Base-by-base conservation (phyloP, 495 filamentous ascomycete species). In the Aspergillus hancockii region DNA sequence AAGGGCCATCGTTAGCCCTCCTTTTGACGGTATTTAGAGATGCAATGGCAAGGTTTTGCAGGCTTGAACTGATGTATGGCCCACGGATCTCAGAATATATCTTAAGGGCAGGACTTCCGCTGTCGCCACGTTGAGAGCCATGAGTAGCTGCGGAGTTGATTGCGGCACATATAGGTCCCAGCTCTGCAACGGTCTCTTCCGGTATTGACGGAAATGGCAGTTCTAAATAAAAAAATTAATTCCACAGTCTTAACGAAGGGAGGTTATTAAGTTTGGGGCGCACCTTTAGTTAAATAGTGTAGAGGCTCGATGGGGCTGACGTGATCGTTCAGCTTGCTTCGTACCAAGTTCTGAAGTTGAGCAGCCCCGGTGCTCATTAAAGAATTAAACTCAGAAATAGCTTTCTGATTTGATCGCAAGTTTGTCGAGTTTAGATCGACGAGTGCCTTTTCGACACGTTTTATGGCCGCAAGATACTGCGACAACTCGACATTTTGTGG, bases 221-320 rank as follows among this genome's bases (percentile, higher is more conserved):
- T 36, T 90, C 84, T 79, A 64, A 62, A 16, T 1, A 41, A 18
- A 41, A 14, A 7, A 6, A 41, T 41, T 41, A 41, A 14, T 31
- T 23, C 47, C 49, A 41, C 31, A n/a, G 55, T 41, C n/a, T 23
- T n/a, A 13, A 13, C 2, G 45, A 47, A 47, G 19, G 19, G 32
- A 21, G 30, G 9, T 54, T 7, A 28, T 18, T 18, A 21, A 21
- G 47, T 8, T 41, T 18, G 22, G 25, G 21, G n/a, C 60, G 10
- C 55, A 81, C 89, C 82, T 70, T 97, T 97, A n/a, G 90, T 96
- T 64, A 97, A 85, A 67, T 89, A 97, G 66, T 96, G 90, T 43
- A 98, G 74, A 8, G 95, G 93, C 63, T 99, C 94, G 31, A 97
- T 83, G 2, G 88, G 81, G 52, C 83, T 79, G 8, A 87, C 83